These are phyloP conservation scores for Globisporangium heterothallicum DNA, from an alignment of 352 stramenopile genomes.

Conservation along the genomic window DNA sequence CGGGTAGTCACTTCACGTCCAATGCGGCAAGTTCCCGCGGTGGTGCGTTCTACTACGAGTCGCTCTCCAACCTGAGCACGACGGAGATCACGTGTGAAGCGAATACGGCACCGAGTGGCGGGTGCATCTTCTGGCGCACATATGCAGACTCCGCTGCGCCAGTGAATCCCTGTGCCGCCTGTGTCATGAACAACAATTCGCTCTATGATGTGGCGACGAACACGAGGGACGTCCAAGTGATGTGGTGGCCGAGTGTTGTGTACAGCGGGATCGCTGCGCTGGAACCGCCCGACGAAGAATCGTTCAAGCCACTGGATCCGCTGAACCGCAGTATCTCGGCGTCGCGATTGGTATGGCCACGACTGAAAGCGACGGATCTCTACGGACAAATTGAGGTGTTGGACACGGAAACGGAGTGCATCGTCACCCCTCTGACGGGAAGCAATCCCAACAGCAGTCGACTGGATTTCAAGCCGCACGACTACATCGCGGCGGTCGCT, in stretches of 20 bases:
- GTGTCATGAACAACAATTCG: conserved; percentile 34
- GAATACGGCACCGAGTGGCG: conserved; percentile 46
- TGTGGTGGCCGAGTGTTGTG: conserved; percentile 54
- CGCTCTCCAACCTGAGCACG: conserved; percentile 18
- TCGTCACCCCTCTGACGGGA: conserved; percentile 7
- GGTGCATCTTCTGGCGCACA: conserved; percentile 62
- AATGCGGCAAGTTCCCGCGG: conserved; percentile 37
- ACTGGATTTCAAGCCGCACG: conserved; percentile 27
- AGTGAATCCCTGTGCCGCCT: conserved; percentile 30
- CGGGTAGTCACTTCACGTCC: conserved; percentile 15
- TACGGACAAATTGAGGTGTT: conserved; percentile 62
- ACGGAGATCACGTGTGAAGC: conserved; percentile 20
- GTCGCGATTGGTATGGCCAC: conserved; percentile 34
- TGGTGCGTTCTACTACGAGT: conserved; percentile 44
- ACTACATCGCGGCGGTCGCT: conserved; percentile 14
- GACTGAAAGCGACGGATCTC: conserved; percentile 48
- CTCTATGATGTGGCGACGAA: conserved; percentile 61
- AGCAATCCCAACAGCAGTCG: conserved; percentile 5
- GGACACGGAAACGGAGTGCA: conserved; percentile 40
- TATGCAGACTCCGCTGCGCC: conserved; percentile 13
- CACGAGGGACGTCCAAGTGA: conserved; percentile 37
- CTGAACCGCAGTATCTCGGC: conserved; percentile 25
- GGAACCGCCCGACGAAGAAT: conserved; percentile 45
- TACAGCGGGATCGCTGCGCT: conserved; percentile 34
- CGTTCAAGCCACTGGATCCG: conserved; percentile 24